Evolutionary conservation across 495 filamentous ascomycete genomes (phyloP).

Genomic region (Hyphodiscus hymeniophilus): DNA sequence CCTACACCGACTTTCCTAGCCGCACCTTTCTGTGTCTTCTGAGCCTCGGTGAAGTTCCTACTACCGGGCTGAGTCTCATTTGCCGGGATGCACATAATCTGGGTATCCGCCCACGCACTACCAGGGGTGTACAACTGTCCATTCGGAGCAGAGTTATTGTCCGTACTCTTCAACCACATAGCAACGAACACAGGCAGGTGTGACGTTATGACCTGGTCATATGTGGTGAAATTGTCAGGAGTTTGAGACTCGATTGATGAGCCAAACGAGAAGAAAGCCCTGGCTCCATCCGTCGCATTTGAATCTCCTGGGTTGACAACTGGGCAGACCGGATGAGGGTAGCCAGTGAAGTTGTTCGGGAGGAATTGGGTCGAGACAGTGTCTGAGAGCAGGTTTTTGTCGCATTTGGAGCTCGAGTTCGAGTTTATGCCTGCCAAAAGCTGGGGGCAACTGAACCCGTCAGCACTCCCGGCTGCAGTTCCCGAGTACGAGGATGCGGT

Average conservation of each 20-base stretch:
- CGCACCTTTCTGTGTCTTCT: not conserved
- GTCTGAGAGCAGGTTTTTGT: not conserved
- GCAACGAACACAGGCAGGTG: not conserved
- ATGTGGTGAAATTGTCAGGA: not conserved
- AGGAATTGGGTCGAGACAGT: conserved; percentile 2
- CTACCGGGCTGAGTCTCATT: conserved; percentile 5
- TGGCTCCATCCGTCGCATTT: not conserved
- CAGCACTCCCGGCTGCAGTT: too few relatives aligned
- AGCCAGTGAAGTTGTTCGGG: not conserved
- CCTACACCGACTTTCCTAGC: not conserved
- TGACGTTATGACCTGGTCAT: conserved; percentile 1
- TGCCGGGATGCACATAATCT: conserved; percentile 3
- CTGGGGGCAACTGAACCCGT: not conserved
- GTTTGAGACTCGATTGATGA: not conserved
- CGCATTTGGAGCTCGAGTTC: not conserved
- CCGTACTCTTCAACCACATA: not conserved
- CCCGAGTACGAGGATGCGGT: too few relatives aligned
- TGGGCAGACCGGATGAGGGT: not conserved
- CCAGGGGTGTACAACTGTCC: too few relatives aligned
- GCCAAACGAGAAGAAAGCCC: not conserved
- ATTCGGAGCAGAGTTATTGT: not conserved
- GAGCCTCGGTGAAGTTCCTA: conserved; percentile 6
- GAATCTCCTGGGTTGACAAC: not conserved
- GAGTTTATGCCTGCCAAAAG: not conserved
- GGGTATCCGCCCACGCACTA: conserved; percentile 4